These are phyloP conservation scores for Tetratostichococcus sp. DNA, from an alignment of 139 green algal genomes.

Conservation along the genomic window DNA sequence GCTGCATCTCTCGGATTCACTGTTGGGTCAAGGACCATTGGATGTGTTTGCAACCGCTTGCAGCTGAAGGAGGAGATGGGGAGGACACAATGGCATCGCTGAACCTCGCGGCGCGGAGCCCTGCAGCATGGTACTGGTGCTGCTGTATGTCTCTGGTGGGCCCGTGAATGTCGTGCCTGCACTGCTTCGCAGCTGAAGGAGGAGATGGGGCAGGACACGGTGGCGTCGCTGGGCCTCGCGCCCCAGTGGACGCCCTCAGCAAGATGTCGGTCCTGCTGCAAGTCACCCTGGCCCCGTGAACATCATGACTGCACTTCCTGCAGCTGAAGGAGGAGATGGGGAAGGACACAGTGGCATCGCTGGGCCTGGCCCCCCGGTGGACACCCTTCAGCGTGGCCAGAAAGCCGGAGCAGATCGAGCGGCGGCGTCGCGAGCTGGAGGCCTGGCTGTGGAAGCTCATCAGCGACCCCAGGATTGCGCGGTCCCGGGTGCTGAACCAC, in stretches of 20 bases:
- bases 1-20: neutral
- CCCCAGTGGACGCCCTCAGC: no score
- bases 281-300: no score
- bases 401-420: constrained; percentile 54
- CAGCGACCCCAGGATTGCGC: constrained; percentile 37
- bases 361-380: constrained; percentile 20
- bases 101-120: no score
- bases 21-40: neutral
- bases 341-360: neutral
- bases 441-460: constrained; percentile 69
- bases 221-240: no score
- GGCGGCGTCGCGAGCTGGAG: constrained; percentile 62
- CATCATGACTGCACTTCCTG: no score
- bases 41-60: neutral
- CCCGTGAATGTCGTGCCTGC: no score
- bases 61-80: no score
- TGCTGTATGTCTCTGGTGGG: no score
- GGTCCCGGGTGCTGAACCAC: constrained; percentile 41
- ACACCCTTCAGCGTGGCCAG: constrained; percentile 27
- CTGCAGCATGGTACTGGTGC: no score
- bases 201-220: constrained; percentile 23
- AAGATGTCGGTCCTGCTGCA: no score
- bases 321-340: constrained; percentile 30
- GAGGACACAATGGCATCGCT: no score
- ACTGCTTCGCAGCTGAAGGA: no score